Percentiles rank a stretch among this genome's conserved stretches.
Evolutionary conservation across 2,329 filamentous ascomycete species (phyloP).

Genomic region (Epichloe gansuensis): DNA sequence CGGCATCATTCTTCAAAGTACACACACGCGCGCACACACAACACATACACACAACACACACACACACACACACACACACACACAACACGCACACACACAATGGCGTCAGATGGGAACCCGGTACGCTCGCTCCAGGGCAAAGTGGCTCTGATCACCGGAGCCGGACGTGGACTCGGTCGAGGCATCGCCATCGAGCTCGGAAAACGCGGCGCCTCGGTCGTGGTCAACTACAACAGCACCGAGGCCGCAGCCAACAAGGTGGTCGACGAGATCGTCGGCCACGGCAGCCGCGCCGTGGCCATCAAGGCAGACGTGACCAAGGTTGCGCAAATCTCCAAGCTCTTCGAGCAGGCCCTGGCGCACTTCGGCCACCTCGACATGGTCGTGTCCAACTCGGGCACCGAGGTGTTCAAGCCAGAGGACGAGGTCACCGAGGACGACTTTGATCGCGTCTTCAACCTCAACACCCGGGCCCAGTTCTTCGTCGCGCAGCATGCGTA

Average conservation of each 20-base stretch:
- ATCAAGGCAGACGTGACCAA: slow-evolving; percentile 57
- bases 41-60: too few species aligned
- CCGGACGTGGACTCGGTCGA: slow-evolving; percentile 45
- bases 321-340: slow-evolving; percentile 45
- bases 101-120: too few species aligned
- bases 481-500: slow-evolving; percentile 60
- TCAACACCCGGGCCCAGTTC: slow-evolving; percentile 59
- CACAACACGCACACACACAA: too few species aligned
- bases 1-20: too few species aligned
- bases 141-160: slow-evolving; percentile 23
- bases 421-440: slow-evolving; percentile 58
- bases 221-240: slow-evolving; percentile 47
- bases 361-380: slow-evolving; percentile 57
- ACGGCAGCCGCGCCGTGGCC: slow-evolving; percentile 48
- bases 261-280: slow-evolving; percentile 36
- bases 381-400: slow-evolving; percentile 57
- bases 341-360: slow-evolving; percentile 50
- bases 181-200: slow-evolving; percentile 46
- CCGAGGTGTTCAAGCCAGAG: slow-evolving; percentile 54
- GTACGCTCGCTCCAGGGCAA: slow-evolving; percentile 16
- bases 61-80: too few species aligned
- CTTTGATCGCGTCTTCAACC: slow-evolving; percentile 56
- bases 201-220: slow-evolving; percentile 41
- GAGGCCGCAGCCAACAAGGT: slow-evolving; percentile 43
- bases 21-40: too few species aligned